Base-by-base conservation (phyloP, 1,284 basidiomycete genomes). In the Hemileia vastatrix region DNA sequence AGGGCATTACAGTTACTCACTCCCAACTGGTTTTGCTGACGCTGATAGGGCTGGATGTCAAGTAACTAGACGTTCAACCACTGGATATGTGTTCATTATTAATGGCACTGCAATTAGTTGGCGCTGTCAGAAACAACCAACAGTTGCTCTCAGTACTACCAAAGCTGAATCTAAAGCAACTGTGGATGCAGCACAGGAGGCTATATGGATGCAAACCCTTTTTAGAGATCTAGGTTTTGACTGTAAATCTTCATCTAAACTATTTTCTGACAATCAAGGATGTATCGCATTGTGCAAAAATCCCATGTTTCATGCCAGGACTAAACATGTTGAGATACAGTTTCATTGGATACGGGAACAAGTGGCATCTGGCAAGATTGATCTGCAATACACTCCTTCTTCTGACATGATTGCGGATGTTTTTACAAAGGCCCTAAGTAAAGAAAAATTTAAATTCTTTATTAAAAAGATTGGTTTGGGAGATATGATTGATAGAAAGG, bases 291-390 rank as follows among this genome's bases (percentile, higher is more conserved):
- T n/a, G n/a, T n/a, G n/a, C n/a, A n/a, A n/a, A n/a, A n/a, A n/a
- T n/a, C n/a, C n/a, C n/a, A n/a, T n/a, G n/a, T n/a, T n/a, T n/a
- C n/a, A n/a, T n/a, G n/a, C n/a, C n/a, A 40, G 53, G 3, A 6
- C 44, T n/a, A 54, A 54, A 13, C 52, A 54, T 40, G 6, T 54
- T 2, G 52, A 54, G 23, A 40, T 54, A n/a, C 31, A 54, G 21
- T 23, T 54, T 3, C 31, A 54, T 23, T 6, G 6, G 2, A 6
- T 54, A 36, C 24, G 32, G 8, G 52, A 40, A 2, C 9, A 15
- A 18, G 3, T 40, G 2, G 21, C 15, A 19, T 33, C 32, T 3
- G 21, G 36, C 3, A 19, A 32, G 23, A 54, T 54, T 40, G 5
- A 36, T 2, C n/a, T 54, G 5, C 27, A 43, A 15, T 40, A 40